Percentiles rank a stretch among this genome's conserved stretches.
Conservation (phyloP, 2,329 filamentous ascomycete species). For the Arthrinium puccinioides region DNA sequence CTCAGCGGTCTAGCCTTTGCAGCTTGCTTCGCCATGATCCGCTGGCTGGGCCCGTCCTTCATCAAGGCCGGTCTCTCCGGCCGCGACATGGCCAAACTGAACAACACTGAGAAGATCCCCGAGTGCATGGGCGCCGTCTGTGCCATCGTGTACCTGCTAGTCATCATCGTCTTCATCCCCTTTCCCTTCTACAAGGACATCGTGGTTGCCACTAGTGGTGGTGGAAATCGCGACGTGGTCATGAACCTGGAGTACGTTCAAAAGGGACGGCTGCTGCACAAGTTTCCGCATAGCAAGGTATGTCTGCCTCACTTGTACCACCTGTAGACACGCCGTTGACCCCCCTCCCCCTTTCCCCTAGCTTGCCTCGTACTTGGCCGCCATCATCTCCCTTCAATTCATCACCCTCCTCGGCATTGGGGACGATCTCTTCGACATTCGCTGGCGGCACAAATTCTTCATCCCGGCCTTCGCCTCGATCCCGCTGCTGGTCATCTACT, state of each 20-base stretch:
- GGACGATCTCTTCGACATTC: conserved; percentile 95
- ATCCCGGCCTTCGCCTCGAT: conserved; percentile 92
- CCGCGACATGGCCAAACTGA: conserved; percentile 75
- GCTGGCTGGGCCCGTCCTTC: conserved; percentile 89
- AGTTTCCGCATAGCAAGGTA: conserved; percentile 92
- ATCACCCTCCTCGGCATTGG: conserved; percentile 87
- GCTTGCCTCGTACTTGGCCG: conserved; percentile 92
- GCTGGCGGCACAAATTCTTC: conserved; percentile 98
- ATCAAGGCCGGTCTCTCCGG: conserved; percentile 84
- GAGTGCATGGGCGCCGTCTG: conserved; percentile 95
- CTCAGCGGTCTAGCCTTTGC: conserved; percentile 81
- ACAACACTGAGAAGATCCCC: conserved; percentile 50
- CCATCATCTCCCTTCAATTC: conserved; percentile 84
- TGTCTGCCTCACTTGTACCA: neutral
- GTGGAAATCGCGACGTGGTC: conserved; percentile 84
- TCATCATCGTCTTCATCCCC: conserved; percentile 86
- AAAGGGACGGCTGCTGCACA: conserved; percentile 77
- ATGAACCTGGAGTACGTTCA: conserved; percentile 66
- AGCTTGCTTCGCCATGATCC: conserved; percentile 75
- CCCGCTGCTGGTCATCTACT: conserved; percentile 92
- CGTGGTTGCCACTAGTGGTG: conserved; percentile 86
- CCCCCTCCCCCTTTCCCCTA: conserved; percentile 24
- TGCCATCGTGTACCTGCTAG: conserved; percentile 84
- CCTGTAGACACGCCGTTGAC: neutral
- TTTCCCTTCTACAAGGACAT: conserved; percentile 99